phyloP scores from a whole-genome alignment of 73 alveolate species.

The Paramecium biaurelia region DNA sequence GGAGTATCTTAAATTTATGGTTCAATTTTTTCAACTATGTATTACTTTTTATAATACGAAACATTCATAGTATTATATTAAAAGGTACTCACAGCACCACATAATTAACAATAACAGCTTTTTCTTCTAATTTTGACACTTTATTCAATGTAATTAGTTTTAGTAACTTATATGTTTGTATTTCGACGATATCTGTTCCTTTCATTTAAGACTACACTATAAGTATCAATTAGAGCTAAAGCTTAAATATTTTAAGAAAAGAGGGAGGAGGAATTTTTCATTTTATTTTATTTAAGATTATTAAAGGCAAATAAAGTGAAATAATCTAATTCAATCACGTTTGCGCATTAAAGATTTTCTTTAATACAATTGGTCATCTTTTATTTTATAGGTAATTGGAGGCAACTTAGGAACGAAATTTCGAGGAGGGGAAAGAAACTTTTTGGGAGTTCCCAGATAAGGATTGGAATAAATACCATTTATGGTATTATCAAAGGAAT shows the following conservation, averaged over 20 bases:
- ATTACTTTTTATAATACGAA: background rate
- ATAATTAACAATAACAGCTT: background rate
- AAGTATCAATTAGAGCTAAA: background rate
- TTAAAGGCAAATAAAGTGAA: background rate
- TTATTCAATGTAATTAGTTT: background rate
- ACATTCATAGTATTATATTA: background rate
- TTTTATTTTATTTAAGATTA: background rate
- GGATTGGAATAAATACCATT: background rate
- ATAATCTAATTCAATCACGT: background rate
- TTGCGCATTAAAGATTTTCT: background rate
- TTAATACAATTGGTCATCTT: background rate
- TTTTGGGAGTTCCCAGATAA: background rate
- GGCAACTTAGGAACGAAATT: background rate
- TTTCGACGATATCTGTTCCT: background rate
- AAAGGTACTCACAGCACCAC: background rate
- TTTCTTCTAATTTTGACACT: background rate
- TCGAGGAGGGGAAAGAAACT: background rate
- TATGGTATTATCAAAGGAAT: background rate
- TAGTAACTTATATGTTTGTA: background rate
- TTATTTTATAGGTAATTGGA: background rate
- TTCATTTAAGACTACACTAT: background rate
- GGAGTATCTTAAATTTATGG: background rate
- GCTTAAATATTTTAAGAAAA: background rate
- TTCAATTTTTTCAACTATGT: background rate
- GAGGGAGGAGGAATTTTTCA: background rate